These are phyloP conservation scores for Cystoderma amianthinum DNA, from an alignment of 768 basidiomycete genomes.

Conservation along the genomic window DNA sequence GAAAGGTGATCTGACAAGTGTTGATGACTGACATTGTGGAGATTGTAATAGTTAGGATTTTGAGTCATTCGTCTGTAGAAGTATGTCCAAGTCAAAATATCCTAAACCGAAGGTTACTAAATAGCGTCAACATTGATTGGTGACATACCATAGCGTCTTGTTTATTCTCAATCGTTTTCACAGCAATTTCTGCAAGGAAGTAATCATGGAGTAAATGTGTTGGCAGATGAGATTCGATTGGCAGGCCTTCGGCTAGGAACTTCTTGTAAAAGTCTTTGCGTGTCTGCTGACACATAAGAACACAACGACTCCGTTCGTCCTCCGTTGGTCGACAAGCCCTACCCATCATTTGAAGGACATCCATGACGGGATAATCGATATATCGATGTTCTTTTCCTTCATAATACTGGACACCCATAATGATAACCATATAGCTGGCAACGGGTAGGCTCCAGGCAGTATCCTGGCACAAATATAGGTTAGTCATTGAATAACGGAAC, in stretches of 20 bases:
- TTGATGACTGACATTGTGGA: constrained; percentile 93
- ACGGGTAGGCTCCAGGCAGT: constrained; percentile 95
- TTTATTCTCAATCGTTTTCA: constrained; percentile 99
- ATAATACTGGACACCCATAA: constrained; percentile 98
- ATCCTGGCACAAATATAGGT: constrained; percentile 46
- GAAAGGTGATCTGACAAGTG: constrained; percentile 95
- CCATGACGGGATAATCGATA: constrained; percentile 96
- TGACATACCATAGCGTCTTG: constrained; percentile 85
- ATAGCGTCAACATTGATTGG: neutral
- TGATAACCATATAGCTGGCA: constrained; percentile 94
- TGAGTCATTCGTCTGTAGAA: constrained; percentile 97
- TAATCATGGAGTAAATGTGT: constrained; percentile 92
- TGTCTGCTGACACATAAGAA: constrained; percentile 96
- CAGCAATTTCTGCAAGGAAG: constrained; percentile 96
- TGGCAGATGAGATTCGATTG: constrained; percentile 92
- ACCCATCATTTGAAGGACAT: constrained; percentile 99
- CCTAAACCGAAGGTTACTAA: too few relatives aligned
- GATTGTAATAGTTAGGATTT: constrained; percentile 92
- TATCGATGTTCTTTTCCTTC: constrained; percentile 99
- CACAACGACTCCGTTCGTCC: constrained; percentile 88
- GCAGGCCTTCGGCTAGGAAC: constrained; percentile 94
- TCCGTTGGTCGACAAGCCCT: constrained; percentile 88
- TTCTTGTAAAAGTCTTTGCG: constrained; percentile 99
- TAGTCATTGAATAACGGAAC: neutral
- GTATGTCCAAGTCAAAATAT: constrained; percentile 98